Evolutionary conservation across 768 basidiomycete genomes (phyloP).

Genomic region (Saitozyma podzolica): DNA sequence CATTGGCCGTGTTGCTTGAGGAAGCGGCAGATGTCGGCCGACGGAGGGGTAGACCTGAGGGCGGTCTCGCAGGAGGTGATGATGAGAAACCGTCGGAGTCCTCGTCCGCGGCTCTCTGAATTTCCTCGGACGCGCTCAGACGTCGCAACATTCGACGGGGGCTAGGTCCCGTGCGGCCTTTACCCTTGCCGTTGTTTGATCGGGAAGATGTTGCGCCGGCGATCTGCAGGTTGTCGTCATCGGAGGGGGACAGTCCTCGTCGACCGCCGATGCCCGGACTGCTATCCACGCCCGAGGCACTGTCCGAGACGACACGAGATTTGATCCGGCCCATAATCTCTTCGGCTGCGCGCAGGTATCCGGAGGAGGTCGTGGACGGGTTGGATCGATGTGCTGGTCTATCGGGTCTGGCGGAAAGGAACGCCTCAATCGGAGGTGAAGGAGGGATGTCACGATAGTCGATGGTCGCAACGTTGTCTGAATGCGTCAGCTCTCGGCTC

Average conservation of each 20-base stretch:
- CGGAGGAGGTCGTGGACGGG: constrained; percentile 44
- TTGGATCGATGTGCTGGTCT: constrained; percentile 36
- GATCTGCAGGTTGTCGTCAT: too few relatives aligned
- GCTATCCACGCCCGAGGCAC: constrained; percentile 31
- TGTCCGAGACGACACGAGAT: constrained; percentile 42
- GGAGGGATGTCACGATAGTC: constrained; percentile 33
- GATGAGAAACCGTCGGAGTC: constrained; percentile 29
- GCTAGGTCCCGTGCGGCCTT: constrained; percentile 50
- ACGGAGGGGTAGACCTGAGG: too few relatives aligned
- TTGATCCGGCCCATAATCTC: constrained; percentile 83
- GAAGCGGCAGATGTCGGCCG: too few relatives aligned
- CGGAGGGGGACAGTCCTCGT: neutral
- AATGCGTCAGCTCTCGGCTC: too few relatives aligned
- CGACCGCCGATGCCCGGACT: neutral
- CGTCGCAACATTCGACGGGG: constrained; percentile 56
- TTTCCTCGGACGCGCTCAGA: constrained; percentile 55
- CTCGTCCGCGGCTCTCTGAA: constrained; percentile 55
- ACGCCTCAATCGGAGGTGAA: constrained; percentile 25
- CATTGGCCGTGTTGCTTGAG: too few relatives aligned
- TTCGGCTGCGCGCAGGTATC: constrained; percentile 74
- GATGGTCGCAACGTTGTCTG: constrained; percentile 18
- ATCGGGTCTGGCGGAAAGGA: too few relatives aligned
- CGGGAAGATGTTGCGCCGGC: too few relatives aligned
- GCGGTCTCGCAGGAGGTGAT: too few relatives aligned
- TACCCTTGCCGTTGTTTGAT: constrained; percentile 6